Evolutionary conservation across 768 basidiomycete species (phyloP), one percentile per base, ranked within the genome.

Genomic region (Phylloporus arenicola): DNA sequence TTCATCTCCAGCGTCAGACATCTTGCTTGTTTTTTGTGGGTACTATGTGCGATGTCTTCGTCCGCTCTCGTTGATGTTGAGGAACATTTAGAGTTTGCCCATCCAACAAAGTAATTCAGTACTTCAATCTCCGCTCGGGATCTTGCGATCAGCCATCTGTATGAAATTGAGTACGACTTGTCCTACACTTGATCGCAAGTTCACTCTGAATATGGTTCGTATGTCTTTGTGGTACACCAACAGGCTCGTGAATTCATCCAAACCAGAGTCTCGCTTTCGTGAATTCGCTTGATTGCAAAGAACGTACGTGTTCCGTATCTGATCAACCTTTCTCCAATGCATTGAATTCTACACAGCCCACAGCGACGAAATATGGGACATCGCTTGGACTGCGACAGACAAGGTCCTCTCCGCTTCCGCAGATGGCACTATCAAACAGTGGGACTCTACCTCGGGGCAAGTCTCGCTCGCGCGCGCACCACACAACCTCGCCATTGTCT

Each of bases 1-100:
- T 74, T 88, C 88, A 89, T 92, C 89, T 90, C 88, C 89, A 89
- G 89, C 89, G 87, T 92, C 88, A 88, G 89, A 92, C 89, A 92
- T 92, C 79, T 52, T 54, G 47, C 80, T 85, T 57, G 37, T 46
- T 46, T 29, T 59, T 53, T 37, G 8, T 22, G 3, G 24, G 34
- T 41, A 40, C 45, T 25, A 51, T 43, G 44, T 49, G 64, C 62
- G 81, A 84, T 86, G 88, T 89, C 88, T 82, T 91, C 89, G 79
- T 92, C 84, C 88, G 88, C 89, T 86, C 72, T 92, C 88, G 89
- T 92, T 83, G 88, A 92, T 90, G 88, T 6, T 68, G 79, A 65
- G 70, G 72, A 76, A 77, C 73, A 76, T 76, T 72, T 77, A 75
- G 72, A 73, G 76, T 81, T 84, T 68, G 55, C 37, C 27, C 45